Base-by-base conservation (phyloP, 2,329 filamentous ascomycete genomes). In the Pezicula rhizophila region DNA sequence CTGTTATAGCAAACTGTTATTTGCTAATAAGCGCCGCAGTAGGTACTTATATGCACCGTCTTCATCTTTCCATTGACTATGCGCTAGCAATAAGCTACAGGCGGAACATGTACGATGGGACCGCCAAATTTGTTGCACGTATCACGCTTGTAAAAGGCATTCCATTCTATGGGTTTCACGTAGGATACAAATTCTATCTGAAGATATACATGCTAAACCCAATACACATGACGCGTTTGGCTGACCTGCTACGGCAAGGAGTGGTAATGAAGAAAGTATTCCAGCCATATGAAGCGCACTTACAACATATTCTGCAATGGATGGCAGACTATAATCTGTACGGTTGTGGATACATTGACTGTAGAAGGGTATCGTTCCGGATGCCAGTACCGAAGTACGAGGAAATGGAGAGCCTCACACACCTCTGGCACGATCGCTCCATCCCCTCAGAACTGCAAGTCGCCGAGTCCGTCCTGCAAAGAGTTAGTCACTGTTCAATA, bases 291-390 rank as follows among this genome's bases (percentile, higher is more conserved):
- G 93, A 99, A 68, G 90, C 88, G 15, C 95, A 99, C 65, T 68
- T 97, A 53, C 89, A 96, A 63, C 97, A 91, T 64, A 71, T 96
- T 8, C 76, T 93, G 8, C 95, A 99, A 68, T 99, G 95, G 80
- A 97, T 99, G 93, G 87, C 85, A 55, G 95, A 99, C 66, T 99
- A 95, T 73, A 99, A 96, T 64, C 73, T 99, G 57, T 97, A 95
- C 65, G 95, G 95, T 6, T 99, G 93, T 64, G 85, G 82, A 48
- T 95, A 92, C 60, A 82, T 97, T 55, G 80, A 92, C 50, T 85
- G 82, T 44, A 73, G 73, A 8, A 87, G 81, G 54, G 80, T 84
- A 1, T 75, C 70, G 25, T 96, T 96, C 62, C 81, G 93, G 47
- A 74, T 75, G 2, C 90, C 90, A 0, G 73, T 96, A 2, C 91